Conservation (phyloP, 495 filamentous ascomycete species). For the Penicillium verhagenii region DNA sequence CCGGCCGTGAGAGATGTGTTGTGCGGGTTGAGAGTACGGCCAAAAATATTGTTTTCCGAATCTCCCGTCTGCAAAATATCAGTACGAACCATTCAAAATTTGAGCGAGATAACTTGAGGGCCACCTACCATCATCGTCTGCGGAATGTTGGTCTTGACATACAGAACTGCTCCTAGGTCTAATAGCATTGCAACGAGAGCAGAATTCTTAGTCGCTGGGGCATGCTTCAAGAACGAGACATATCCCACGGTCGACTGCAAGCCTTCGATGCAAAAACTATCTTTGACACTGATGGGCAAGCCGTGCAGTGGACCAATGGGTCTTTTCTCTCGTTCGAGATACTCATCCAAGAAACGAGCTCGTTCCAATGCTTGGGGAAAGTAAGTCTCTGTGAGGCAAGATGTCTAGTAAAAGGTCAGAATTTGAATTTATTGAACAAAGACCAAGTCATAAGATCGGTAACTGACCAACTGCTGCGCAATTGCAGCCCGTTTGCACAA, state of each 20-base stretch:
- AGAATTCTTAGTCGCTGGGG: conserved; percentile 8
- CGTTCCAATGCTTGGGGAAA: conserved; percentile 46
- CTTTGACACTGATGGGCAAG: conserved; percentile 60
- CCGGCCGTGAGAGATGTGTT: conserved; percentile 39
- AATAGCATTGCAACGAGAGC: conserved; percentile 16
- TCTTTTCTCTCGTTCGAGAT: conserved; percentile 40
- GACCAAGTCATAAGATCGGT: neutral
- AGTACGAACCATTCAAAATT: conserved; percentile 43
- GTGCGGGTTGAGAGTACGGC: conserved; percentile 25
- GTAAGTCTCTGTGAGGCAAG: conserved; percentile 52
- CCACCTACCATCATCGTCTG: conserved; percentile 27
- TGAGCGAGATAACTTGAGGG: neutral
- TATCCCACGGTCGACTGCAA: conserved; percentile 15
- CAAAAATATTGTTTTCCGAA: conserved; percentile 51
- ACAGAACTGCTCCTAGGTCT: conserved; percentile 45
- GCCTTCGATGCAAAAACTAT: conserved; percentile 59
- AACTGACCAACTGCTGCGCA: conserved; percentile 25
- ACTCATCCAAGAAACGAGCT: conserved; percentile 57
- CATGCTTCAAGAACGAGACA: conserved; percentile 12
- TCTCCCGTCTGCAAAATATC: conserved; percentile 43
- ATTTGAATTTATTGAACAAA: conserved; percentile 6
- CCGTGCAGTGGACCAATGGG: conserved; percentile 58
- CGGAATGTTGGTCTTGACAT: conserved; percentile 57
- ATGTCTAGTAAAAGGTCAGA: conserved; percentile 52
- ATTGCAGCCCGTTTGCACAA: conserved; percentile 6